These are phyloP conservation scores for Pogostemon cablin DNA, from an alignment of 257 asterid species.

Conservation along the genomic window DNA sequence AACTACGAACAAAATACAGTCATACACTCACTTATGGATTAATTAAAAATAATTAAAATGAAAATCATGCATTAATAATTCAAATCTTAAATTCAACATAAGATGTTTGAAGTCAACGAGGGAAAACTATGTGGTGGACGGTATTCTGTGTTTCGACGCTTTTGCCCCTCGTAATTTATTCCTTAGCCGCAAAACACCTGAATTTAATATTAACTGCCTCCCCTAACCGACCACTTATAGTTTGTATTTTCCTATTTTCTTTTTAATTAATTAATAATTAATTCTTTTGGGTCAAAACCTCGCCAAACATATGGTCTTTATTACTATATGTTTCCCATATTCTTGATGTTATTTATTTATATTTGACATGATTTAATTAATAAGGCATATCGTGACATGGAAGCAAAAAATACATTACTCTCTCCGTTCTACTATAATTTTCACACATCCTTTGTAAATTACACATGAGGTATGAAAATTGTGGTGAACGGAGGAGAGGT, in stretches of 20 bases:
- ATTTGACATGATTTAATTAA: not conserved
- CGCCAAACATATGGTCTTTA: conserved; percentile 39
- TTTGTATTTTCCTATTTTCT: not conserved
- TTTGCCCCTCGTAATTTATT: conserved; percentile 3
- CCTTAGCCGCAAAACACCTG: conserved; percentile 31
- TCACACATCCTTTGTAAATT: too few species aligned
- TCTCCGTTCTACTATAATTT: too few species aligned
- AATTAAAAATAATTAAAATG: not conserved
- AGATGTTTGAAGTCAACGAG: conserved; percentile 32
- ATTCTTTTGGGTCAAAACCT: conserved; percentile 38
- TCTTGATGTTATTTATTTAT: not conserved
- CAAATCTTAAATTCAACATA: conserved; percentile 26
- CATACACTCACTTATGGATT: not conserved
- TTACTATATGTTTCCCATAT: not conserved
- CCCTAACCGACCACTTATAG: conserved; percentile 41
- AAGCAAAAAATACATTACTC: too few species aligned
- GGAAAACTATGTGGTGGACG: conserved; percentile 35
- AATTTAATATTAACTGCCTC: not conserved
- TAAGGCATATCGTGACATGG: not conserved
- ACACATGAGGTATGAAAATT: too few species aligned
- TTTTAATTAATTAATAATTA: not conserved
- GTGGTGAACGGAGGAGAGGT: too few species aligned
- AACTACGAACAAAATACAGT: conserved; percentile 3
- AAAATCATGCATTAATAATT: conserved; percentile 30
- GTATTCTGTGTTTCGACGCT: conserved; percentile 28